Evolutionary conservation across 2,329 filamentous ascomycete genomes (phyloP).

Genomic region (Fusarium sp.): DNA sequence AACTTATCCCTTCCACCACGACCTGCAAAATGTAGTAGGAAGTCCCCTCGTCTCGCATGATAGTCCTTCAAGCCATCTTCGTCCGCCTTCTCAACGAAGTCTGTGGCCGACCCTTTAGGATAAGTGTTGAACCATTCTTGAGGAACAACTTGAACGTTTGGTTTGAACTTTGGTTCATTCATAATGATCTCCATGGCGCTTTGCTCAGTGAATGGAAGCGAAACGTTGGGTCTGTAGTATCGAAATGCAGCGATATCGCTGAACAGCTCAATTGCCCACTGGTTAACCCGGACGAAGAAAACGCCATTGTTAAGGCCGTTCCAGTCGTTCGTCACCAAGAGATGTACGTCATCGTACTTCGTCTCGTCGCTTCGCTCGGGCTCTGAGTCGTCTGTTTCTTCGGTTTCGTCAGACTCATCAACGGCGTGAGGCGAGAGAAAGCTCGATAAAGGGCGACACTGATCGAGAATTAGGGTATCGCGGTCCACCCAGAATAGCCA

Average conservation of each 20-base stretch:
- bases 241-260: background rate
- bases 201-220: background rate
- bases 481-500: background rate
- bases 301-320: background rate
- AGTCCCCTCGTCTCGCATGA: background rate
- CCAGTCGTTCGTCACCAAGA: background rate
- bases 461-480: background rate
- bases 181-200: background rate
- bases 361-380: background rate
- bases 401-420: background rate
- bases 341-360: background rate
- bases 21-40: background rate
- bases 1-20: background rate
- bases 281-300: background rate
- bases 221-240: background rate
- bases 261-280: background rate
- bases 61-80: background rate
- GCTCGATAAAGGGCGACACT: background rate
- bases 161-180: background rate
- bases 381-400: background rate
- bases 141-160: background rate
- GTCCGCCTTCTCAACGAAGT: background rate
- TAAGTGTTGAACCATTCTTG: constrained; percentile 2
- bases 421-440: background rate
- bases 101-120: background rate